phyloP scores from a whole-genome alignment of 2,329 filamentous ascomycete genomes.

The Juglanconis juglandina region DNA sequence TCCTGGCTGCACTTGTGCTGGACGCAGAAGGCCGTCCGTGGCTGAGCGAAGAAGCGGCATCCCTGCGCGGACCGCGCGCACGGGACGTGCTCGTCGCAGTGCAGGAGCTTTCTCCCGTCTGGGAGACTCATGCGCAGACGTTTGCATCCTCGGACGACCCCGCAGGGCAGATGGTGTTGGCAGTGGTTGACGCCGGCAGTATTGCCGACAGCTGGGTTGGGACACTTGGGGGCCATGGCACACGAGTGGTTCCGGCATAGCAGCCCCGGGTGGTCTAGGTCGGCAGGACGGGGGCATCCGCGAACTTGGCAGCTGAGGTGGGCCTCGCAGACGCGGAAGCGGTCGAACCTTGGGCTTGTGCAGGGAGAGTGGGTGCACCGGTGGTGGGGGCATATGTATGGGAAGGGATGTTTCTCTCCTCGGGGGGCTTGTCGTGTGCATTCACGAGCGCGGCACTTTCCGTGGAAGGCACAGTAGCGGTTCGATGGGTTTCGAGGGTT shows the following conservation, averaged over 20 bases:
- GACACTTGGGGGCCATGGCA: conserved; percentile 4
- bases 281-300: conserved; percentile 4
- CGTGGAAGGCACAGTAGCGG: conserved; percentile 16
- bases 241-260: conserved; percentile 11
- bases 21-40: background rate
- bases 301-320: conserved; percentile 12
- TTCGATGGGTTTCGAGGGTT: conserved; percentile 12
- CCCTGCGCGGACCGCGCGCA: conserved; percentile 1
- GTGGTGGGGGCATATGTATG: conserved; percentile 11
- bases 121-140: conserved; percentile 2
- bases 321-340: conserved; percentile 2
- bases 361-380: conserved; percentile 8
- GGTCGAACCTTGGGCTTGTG: background rate
- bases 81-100: conserved; percentile 9
- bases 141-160: conserved; percentile 6
- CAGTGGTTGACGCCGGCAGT: background rate
- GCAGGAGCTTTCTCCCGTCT: conserved; percentile 3
- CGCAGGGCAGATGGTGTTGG: conserved; percentile 7
- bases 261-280: background rate
- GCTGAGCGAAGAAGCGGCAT: conserved; percentile 4
- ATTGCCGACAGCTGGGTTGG: background rate
- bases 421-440: conserved; percentile 8
- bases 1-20: conserved; percentile 15
- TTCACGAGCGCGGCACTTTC: conserved; percentile 5
- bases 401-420: conserved; percentile 8